Evolutionary conservation across 2,329 filamentous ascomycete genomes (phyloP).

Genomic region (Fusarium xylarioides): DNA sequence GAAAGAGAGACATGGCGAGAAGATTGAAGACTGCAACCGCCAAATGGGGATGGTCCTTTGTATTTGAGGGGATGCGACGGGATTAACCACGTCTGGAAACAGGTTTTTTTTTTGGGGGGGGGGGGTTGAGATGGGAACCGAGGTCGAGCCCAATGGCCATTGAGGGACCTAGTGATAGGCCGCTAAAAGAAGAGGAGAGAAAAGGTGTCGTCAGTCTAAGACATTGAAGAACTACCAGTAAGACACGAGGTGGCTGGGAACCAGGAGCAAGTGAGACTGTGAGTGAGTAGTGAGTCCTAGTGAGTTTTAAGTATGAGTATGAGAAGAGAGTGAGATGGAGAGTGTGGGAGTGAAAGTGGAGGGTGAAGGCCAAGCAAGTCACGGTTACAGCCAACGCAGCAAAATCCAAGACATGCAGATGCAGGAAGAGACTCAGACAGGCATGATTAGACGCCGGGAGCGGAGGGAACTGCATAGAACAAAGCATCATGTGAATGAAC

Average conservation of each 20-base stretch:
- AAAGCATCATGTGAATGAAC: conserved; percentile 39
- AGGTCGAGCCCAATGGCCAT: conserved; percentile 13
- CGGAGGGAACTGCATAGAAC: conserved; percentile 32
- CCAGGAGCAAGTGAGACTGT: not conserved
- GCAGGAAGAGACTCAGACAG: conserved; percentile 15
- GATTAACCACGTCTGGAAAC: conserved; percentile 6
- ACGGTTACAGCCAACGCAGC: conserved; percentile 32
- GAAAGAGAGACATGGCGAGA: conserved; percentile 24
- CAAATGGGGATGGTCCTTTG: conserved; percentile 6
- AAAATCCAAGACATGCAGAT: conserved; percentile 38
- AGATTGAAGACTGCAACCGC: conserved; percentile 1
- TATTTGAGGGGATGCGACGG: conserved; percentile 12
- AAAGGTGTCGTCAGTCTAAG: conserved; percentile 35
- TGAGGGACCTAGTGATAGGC: conserved; percentile 5
- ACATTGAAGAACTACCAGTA: not conserved
- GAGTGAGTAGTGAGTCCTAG: not conserved
- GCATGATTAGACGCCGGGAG: conserved; percentile 34
- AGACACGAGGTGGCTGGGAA: conserved; percentile 38
- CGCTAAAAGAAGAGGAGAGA: not conserved
- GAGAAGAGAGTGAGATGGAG: not conserved
- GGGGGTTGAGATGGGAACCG: not conserved
- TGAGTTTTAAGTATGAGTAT: not conserved
- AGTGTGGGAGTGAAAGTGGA: conserved; percentile 8
- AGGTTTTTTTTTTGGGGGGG: not conserved
- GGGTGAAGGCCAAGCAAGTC: not conserved